These are phyloP conservation scores for Stagonosporopsis chrysanthemi DNA, from an alignment of 2,329 filamentous ascomycete genomes.

Conservation along the genomic window DNA sequence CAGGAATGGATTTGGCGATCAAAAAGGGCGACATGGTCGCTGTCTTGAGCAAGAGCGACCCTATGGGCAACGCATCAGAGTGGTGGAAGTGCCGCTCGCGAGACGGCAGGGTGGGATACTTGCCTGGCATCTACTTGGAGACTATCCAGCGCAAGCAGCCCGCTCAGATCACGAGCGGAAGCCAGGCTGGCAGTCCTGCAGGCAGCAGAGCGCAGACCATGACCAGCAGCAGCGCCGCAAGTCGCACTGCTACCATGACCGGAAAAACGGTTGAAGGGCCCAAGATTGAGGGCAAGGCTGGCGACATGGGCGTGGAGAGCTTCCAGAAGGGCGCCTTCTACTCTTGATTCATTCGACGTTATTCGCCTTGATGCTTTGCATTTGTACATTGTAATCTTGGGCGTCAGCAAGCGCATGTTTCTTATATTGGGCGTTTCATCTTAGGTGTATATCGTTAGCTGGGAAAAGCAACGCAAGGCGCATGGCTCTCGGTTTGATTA, in stretches of 20 bases:
- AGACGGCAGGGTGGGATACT: constrained; percentile 88
- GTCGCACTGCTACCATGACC: constrained; percentile 55
- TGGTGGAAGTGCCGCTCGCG: constrained; percentile 97
- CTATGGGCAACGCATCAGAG: constrained; percentile 87
- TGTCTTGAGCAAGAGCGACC: constrained; percentile 90
- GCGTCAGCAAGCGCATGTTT: constrained; percentile 13
- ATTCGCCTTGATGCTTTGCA: constrained; percentile 7
- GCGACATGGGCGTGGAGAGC: constrained; percentile 71
- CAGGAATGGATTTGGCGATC: constrained; percentile 86
- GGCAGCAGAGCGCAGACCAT: constrained; percentile 63
- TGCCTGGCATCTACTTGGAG: constrained; percentile 90
- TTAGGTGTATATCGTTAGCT: constrained; percentile 25
- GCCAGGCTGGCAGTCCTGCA: constrained; percentile 51
- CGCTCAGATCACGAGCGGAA: constrained; percentile 54
- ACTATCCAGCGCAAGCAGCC: constrained; percentile 67
- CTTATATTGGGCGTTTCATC: constrained; percentile 10
- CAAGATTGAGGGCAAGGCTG: constrained; percentile 64
- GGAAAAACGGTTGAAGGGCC: constrained; percentile 57
- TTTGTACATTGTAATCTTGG: constrained; percentile 21
- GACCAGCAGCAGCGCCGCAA: constrained; percentile 55
- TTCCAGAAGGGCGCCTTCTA: constrained; percentile 76
- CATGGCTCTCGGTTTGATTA: constrained; percentile 22
- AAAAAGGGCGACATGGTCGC: constrained; percentile 96
- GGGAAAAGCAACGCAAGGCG: constrained; percentile 33
- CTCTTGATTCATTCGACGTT: constrained; percentile 54